A percentile compares a stretch with the other conserved stretches of the same genome.
phyloP scores from a whole-genome alignment of 441 rosid genomes.

The Mallotus japonicus region DNA sequence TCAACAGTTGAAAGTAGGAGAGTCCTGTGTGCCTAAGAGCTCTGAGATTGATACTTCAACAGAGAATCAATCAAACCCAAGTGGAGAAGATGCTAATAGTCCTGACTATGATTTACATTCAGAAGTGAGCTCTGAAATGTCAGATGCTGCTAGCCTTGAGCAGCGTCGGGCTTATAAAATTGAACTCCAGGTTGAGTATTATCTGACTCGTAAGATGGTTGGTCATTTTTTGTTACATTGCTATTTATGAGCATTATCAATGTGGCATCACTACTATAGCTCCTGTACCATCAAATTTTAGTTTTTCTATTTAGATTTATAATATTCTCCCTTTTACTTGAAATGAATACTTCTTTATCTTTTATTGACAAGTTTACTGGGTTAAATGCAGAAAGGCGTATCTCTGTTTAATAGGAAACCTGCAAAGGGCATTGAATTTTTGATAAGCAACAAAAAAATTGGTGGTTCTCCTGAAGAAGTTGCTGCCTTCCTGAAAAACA shows the following conservation, averaged over 20 bases:
- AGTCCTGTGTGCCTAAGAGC: slow-evolving; percentile 51
- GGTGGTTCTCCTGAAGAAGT: slow-evolving; percentile 86
- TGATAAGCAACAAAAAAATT: slow-evolving; percentile 64
- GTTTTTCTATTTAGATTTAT: slow-evolving; percentile 4
- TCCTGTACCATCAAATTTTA: background rate
- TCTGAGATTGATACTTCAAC: slow-evolving; percentile 51
- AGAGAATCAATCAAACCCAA: slow-evolving; percentile 47
- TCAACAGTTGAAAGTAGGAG: slow-evolving; percentile 67
- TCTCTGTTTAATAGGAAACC: slow-evolving; percentile 89
- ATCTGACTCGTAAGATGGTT: slow-evolving; percentile 1
- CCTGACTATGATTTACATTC: slow-evolving; percentile 69
- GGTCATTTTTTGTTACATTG: background rate
- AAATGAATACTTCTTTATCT: slow-evolving; percentile 19
- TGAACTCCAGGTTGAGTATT: slow-evolving; percentile 80
- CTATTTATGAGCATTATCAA: slow-evolving; percentile 4
- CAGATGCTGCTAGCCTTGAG: slow-evolving; percentile 86
- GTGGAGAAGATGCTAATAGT: slow-evolving; percentile 64
- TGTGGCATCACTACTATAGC: background rate
- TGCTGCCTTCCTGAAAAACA: slow-evolving; percentile 68
- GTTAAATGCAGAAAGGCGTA: slow-evolving; percentile 83
- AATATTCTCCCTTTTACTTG: slow-evolving; percentile 13
- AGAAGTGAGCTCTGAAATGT: slow-evolving; percentile 62
- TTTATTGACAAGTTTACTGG: slow-evolving; percentile 37
- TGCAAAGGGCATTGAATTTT: slow-evolving; percentile 91
- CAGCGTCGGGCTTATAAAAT: slow-evolving; percentile 92